Evolutionary conservation across 345 rosid species (phyloP), one percentile per base, ranked within the genome.

Genomic region (Eucalyptus marginata): DNA sequence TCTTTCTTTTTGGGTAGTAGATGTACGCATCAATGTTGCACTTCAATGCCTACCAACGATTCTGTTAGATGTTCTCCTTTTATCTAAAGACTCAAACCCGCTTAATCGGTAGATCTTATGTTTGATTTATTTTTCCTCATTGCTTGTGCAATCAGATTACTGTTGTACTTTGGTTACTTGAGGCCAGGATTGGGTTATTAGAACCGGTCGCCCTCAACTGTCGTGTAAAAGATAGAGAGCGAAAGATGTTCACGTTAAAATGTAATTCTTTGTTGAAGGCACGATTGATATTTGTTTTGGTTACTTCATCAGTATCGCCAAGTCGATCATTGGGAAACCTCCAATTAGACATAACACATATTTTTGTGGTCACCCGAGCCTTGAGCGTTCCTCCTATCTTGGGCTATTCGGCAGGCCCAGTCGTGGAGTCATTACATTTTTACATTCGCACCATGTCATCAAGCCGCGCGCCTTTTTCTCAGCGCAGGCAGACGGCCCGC

Each of bases 391-490:
- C 40, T 66, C 76, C 76, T n/a, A n/a, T 66, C 76, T 66, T 14
- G 0, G 40, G 76, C 76, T n/a, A 16, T 66, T 7, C 17, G 20
- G 76, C 76, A 66, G 76, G 76, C 40, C 76, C 40, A 66, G 76
- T 7, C 3, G 20, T 14, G 31, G 76, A 66, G 76, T 15, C 76
- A n/a, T 64, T 64, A 14, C 76, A 56, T 56, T 22, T 22, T 22
- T 12, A 49, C 50, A 49, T 49, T 10, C 14, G 36, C 96, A 92
- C 97, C 97, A 95, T 24, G 96, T 95, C 97, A 93, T 95, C 92
- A 95, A 95, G 89, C 29, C 95, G 95, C 49, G 92, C 43, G 33
- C 96, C 96, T 88, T 92, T 92, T 91, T 86, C 85, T 62, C 2
- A 94, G 95, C 91, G 89, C 89, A 10, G 97, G 96, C 91, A 93